A percentile compares a stretch with the other conserved stretches of the same genome.
Evolutionary conservation across 2,329 filamentous ascomycete species (phyloP).

Genomic region (Drechslerella stenobrocha): DNA sequence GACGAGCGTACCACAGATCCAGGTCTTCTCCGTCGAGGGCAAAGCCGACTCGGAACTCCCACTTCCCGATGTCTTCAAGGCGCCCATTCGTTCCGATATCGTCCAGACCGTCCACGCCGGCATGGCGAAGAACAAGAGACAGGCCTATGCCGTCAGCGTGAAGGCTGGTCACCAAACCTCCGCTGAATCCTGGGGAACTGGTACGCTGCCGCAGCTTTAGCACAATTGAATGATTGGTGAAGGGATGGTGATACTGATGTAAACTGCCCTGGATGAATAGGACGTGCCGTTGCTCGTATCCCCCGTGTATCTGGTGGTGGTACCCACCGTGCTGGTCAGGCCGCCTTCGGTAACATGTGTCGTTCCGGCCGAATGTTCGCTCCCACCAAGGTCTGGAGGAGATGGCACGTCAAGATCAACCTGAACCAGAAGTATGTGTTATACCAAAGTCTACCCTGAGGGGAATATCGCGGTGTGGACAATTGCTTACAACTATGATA

Average conservation of each 20-base stretch:
- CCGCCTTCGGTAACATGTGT: slow-evolving; percentile 99
- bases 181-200: slow-evolving; percentile 99
- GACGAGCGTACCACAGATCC: slow-evolving; percentile 74
- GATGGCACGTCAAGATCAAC: slow-evolving; percentile 99
- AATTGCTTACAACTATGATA: slow-evolving; percentile 54
- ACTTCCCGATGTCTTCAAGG: slow-evolving; percentile 94
- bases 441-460: slow-evolving; percentile 23
- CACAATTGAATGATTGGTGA: slow-evolving; percentile 50
- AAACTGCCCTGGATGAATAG: slow-evolving; percentile 59
- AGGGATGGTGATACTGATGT: slow-evolving; percentile 44
- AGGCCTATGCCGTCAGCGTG: slow-evolving; percentile 99
- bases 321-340: slow-evolving; percentile 99
- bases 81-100: slow-evolving; percentile 97
- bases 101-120: slow-evolving; percentile 96
- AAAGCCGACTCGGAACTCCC: slow-evolving; percentile 84
- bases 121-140: slow-evolving; percentile 99
- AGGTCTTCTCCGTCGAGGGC: slow-evolving; percentile 96
- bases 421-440: slow-evolving; percentile 83
- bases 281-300: slow-evolving; percentile 99
- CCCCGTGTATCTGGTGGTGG: slow-evolving; percentile 99
- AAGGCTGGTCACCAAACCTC: slow-evolving; percentile 99
- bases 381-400: slow-evolving; percentile 99
- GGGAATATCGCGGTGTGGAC: no score
- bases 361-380: slow-evolving; percentile 99
- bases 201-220: slow-evolving; percentile 63